Evolutionary conservation across 2,329 filamentous ascomycete genomes (phyloP), one percentile per base, ranked within the genome.

Genomic region (Lecanicillium sp.): DNA sequence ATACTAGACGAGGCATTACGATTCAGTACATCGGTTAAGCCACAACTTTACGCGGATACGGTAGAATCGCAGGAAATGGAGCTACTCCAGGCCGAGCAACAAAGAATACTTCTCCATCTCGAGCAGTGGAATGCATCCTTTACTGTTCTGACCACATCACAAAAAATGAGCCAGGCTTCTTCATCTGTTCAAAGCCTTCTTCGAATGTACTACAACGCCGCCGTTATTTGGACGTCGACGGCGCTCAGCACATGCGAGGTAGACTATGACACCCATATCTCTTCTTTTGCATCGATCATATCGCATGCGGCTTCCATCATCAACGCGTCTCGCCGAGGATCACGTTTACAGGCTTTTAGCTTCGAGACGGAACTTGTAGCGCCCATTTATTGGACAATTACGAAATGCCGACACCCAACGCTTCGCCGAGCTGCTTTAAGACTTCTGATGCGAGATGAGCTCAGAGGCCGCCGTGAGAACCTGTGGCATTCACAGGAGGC

Each of bases 321-420:
- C 13, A 43, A 48, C 1, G 31, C n/a, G 19, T 22, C 25, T 30
- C 46, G 1, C 36, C 45, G 17, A 14, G 18, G 20, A 14, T 43
- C 19, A 42, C 41, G 35, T 35, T 47, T 39, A 37, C 49, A 33
- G 15, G 48, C 47, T 4, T 69, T 69, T 27, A 58, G 55, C 5
- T 69, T 68, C 33, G 64, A 68, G 29, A 65, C 62, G 11, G 62
- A 65, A 15, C 39, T 68, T 1, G 54, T 68, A 18, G 59, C 63
- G 0, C 60, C 64, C 1, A 46, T 70, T 1, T 68, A 65, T 45
- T 69, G 62, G 45, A 58, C 61, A 6, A 57, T 52, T 1, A 47
- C 51, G 27, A 65, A 62, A 37, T 68, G 62, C 35, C 55, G 65
- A 2, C 65, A 67, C 41, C 71, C 59, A 0, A 48, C 60, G 13